Conservation (phyloP, 176 grass and related monocot genomes). For the Aegilops bicornis region DNA sequence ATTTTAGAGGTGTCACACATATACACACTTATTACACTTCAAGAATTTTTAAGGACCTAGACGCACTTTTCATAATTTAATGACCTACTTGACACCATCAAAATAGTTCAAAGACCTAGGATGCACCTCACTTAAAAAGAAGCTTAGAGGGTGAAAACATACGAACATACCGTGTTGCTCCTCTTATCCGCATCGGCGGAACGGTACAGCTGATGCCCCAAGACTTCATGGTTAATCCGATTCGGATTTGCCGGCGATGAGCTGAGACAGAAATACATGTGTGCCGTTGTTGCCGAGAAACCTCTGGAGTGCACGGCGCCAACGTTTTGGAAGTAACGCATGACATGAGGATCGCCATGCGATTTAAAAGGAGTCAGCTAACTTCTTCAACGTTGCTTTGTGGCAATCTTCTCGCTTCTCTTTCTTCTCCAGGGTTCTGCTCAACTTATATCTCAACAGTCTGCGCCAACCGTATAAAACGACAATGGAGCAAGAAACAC, state of each 20-base stretch:
- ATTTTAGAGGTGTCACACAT: too few relatives aligned
- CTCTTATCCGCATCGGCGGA: slow-evolving; percentile 13
- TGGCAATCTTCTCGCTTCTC: slow-evolving; percentile 10
- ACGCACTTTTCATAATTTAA: too few relatives aligned
- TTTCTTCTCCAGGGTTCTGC: background rate
- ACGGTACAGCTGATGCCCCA: slow-evolving; percentile 12
- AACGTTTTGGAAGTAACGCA: background rate
- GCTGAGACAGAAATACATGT: background rate
- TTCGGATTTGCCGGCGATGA: background rate
- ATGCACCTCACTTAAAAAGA: background rate
- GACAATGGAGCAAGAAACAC: background rate
- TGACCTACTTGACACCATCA: too few relatives aligned
- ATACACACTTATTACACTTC: too few relatives aligned
- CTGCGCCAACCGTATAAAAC: background rate
- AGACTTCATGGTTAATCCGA: slow-evolving; percentile 28
- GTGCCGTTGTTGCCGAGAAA: background rate
- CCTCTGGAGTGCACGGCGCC: background rate
- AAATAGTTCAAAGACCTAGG: too few relatives aligned
- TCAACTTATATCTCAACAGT: background rate
- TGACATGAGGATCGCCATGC: slow-evolving; percentile 19
- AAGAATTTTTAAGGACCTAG: too few relatives aligned
- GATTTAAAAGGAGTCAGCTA: background rate
- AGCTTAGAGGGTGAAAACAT: background rate
- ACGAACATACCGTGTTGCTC: slow-evolving; percentile 18
- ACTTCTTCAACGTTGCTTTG: slow-evolving; percentile 22